Conservation (phyloP, 306 rosid species). For the Erythrophleum fordii region DNA sequence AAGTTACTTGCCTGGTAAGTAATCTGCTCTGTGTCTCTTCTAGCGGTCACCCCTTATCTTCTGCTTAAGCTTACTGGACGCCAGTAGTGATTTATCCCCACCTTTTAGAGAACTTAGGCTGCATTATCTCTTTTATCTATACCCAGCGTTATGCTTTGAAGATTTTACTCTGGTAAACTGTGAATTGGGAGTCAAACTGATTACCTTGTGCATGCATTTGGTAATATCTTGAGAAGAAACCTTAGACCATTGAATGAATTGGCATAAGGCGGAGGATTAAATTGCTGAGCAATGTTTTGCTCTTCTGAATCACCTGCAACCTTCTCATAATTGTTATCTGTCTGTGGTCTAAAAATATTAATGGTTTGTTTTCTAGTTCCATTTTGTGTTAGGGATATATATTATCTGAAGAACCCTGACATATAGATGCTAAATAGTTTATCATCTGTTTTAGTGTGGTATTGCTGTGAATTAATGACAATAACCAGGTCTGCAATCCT, state of each 20-base stretch:
- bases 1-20: slow-evolving; percentile 86
- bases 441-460: background rate
- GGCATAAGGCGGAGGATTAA: background rate
- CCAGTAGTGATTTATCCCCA: slow-evolving; percentile 2
- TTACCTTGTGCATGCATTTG: background rate
- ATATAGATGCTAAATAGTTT: background rate
- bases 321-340: background rate
- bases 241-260: background rate
- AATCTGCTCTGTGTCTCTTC: slow-evolving; percentile 27
- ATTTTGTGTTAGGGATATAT: background rate
- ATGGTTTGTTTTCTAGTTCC: background rate
- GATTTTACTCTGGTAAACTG: background rate
- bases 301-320: background rate
- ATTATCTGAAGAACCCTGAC: too few relatives aligned
- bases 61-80: slow-evolving; percentile 12
- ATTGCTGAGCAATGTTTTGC: background rate
- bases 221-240: background rate
- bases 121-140: background rate
- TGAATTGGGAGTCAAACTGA: background rate
- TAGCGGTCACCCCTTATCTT: slow-evolving; percentile 18
- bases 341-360: background rate
- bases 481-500: background rate
- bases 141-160: background rate
- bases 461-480: background rate
- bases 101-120: background rate